Evolutionary conservation across 2,329 filamentous ascomycete species (phyloP).

Genomic region (Laburnicola sp.): DNA sequence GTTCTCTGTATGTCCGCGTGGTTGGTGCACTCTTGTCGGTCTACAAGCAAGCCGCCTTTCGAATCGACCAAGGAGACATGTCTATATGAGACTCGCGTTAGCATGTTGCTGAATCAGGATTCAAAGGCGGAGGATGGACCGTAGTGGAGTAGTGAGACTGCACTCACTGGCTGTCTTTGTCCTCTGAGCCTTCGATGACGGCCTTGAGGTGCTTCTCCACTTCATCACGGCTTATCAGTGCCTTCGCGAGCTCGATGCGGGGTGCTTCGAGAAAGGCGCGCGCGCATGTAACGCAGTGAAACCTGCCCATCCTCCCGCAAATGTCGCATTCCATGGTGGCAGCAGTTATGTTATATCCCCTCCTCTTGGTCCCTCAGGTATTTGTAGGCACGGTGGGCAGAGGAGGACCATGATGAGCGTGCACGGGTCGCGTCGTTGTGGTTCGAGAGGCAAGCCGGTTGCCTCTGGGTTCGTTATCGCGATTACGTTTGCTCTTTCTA

Average conservation of each 20-base stretch:
- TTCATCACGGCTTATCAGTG: constrained; percentile 51
- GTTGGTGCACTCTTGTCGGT: constrained; percentile 50
- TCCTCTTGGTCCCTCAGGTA: constrained; percentile 30
- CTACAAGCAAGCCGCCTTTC: constrained; percentile 50
- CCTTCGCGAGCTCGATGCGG: constrained; percentile 50
- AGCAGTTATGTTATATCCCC: constrained; percentile 34
- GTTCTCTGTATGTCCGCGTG: constrained; percentile 47
- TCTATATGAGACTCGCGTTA: not conserved
- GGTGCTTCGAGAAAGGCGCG: constrained; percentile 50
- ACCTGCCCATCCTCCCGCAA: constrained; percentile 46
- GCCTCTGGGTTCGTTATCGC: constrained; percentile 1
- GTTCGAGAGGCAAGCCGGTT: constrained; percentile 16
- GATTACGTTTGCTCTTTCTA: not conserved
- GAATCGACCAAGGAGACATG: constrained; percentile 45
- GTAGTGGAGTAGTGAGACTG: too few relatives aligned
- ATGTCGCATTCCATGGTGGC: constrained; percentile 54
- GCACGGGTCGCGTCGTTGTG: constrained; percentile 18
- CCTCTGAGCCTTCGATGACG: constrained; percentile 46
- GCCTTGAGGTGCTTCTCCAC: constrained; percentile 51
- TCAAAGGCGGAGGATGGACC: too few relatives aligned
- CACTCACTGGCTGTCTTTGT: constrained; percentile 43
- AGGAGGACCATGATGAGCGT: constrained; percentile 39
- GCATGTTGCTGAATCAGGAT: too few relatives aligned
- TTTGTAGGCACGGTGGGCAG: constrained; percentile 30
- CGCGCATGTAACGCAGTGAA: constrained; percentile 54